Evolutionary conservation across 805 yeast genomes (phyloP).

Genomic region (Wickerhamiella spandovensis): DNA sequence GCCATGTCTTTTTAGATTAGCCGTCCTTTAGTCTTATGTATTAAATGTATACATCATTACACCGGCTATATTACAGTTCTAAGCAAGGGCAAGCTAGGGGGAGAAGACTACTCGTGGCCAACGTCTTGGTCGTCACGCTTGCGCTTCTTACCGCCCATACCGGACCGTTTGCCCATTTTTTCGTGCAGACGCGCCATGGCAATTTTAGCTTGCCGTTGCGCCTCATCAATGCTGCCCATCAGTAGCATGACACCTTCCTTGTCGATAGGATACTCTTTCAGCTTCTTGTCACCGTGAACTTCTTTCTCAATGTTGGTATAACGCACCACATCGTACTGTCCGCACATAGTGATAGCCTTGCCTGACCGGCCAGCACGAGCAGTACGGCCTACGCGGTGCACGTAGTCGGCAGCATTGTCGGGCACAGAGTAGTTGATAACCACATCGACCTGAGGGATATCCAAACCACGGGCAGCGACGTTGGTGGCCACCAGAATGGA

Average conservation of each 20-base stretch:
- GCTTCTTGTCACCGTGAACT: constrained; percentile 48
- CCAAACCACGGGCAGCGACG: constrained; percentile 95
- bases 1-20: neutral
- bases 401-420: constrained; percentile 77
- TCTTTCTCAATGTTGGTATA: constrained; percentile 82
- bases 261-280: constrained; percentile 72
- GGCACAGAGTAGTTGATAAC: constrained; percentile 93
- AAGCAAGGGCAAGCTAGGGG: too few species aligned
- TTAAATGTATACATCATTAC: too few species aligned
- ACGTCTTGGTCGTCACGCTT: constrained; percentile 34
- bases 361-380: constrained; percentile 97
- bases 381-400: constrained; percentile 92
- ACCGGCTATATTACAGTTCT: too few species aligned
- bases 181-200: constrained; percentile 58
- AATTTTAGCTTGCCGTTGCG: constrained; percentile 77
- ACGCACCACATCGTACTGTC: constrained; percentile 88
- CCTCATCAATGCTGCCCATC: constrained; percentile 80
- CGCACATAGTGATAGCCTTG: constrained; percentile 72
- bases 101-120: constrained; percentile 28
- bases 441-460: constrained; percentile 85
- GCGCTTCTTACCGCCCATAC: constrained; percentile 26
- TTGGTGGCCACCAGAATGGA: constrained; percentile 80
- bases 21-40: neutral
- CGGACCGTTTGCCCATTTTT: constrained; percentile 23
- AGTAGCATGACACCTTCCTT: constrained; percentile 63